Base-by-base conservation (phyloP, 805 yeast genomes). In the Cyberlindnera maclurae region DNA sequence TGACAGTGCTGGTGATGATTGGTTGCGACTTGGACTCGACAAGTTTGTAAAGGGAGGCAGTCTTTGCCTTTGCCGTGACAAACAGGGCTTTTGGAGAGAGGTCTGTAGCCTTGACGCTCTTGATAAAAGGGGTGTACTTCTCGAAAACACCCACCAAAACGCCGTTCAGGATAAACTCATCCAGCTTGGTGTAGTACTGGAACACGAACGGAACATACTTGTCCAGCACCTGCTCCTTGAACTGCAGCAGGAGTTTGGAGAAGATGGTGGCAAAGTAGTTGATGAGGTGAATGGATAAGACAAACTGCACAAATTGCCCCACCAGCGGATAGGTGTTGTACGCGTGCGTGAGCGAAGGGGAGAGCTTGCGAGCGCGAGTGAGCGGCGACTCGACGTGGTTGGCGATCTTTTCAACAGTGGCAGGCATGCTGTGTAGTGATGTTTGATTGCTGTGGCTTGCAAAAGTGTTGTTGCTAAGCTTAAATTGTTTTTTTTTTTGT, bases 301-400 rank as follows among this genome's bases (percentile, higher is more conserved):
- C 5, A 20, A 13, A 31, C 33, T 38, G 24, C 9, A 38, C 37
- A n/a, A 35, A 10, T 26, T 45, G 44, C 16, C 28, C 28, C 15
- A 36, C 29, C n/a, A 45, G 36, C 10, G 49, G 49, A 31, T 42
- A 45, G 31, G 41, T 39, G 32, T 33, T 36, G 39, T 35, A 42
- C 15, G 41, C 42, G 38, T 45, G 41, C 6, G 36, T 15, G 5
- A 28, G 31, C 2, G 43, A 27, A 3, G 46, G 46, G 3, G 45
- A 45, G 24, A 42, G 41, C 33, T 38, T 42, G 26, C 49, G 46
- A 38, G 40, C 29, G n/a, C 43, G 43, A 2, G 49, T 8, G 28
- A 45, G 17, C 5, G 49, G 49, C 4, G 46, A 40, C 32, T 45
- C 49, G 34, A 40, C 34, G 45, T 39, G 38, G 45, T 41, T 45